Evolutionary conservation across 1,284 basidiomycete genomes (phyloP), one percentile per base, ranked within the genome.

Genomic region (Takashimella tepidaria): DNA sequence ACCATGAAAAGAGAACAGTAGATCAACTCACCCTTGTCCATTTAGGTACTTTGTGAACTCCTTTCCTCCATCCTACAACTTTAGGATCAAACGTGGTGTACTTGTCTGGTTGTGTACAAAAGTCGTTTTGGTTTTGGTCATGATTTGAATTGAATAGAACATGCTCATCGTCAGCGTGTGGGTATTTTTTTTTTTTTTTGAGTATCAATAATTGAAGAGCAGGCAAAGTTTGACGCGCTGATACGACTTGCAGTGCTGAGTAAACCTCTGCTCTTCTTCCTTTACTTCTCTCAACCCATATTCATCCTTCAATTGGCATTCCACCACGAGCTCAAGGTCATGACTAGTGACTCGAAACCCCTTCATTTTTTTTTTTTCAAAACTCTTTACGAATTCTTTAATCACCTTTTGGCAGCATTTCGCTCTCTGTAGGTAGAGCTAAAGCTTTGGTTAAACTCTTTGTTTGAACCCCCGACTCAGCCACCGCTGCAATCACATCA

Each of bases 41-140:
- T 71, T 95, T 93, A 20, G 91, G 92, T 25, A 96, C 89, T 73
- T 96, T 96, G 78, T 98, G 95, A 44, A 97, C 88, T 20, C 88
- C 87, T 72, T 98, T 98, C 47, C 95, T 80, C 77, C 93, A 98
- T 4, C 87, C 86, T 41, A 53, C 78, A 5, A 79, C 79, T 49
- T 83, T 84, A 20, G 83, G 80, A 50, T 83, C 85, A 76, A 93
- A 98, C 19, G 88, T 84, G 0, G 93, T 97, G 78, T 98, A 98
- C 77, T 98, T 98, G 79, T 98, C 93, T 75, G 10, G n/a, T n/a
- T n/a, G n/a, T n/a, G n/a, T n/a, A n/a, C n/a, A n/a, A n/a, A n/a
- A n/a, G n/a, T n/a, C n/a, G n/a, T n/a, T n/a, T n/a, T n/a, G n/a
- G n/a, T n/a, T n/a, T n/a, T n/a, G n/a, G n/a, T n/a, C n/a, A n/a